These are phyloP conservation scores for Chaetomiaceae sp. DNA, from an alignment of 2,329 filamentous ascomycete genomes.

Conservation along the genomic window DNA sequence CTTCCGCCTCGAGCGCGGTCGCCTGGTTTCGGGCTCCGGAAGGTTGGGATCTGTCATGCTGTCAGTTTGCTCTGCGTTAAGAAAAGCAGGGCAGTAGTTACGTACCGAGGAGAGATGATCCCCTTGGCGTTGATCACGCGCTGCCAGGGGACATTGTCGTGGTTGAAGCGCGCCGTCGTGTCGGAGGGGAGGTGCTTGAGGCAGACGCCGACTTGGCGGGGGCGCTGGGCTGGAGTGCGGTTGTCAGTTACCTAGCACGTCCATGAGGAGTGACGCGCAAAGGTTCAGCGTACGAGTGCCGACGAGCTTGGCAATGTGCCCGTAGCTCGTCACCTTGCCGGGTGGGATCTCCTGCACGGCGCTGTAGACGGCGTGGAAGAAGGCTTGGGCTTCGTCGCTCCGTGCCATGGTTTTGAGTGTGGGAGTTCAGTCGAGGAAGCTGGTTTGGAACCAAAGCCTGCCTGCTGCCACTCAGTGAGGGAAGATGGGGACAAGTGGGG, in stretches of 20 bases:
- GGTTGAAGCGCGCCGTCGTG: slow-evolving; percentile 56
- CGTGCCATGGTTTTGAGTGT: slow-evolving; percentile 51
- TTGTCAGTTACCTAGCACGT: not conserved
- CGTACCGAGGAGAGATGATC: slow-evolving; percentile 74
- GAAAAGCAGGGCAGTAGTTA: not conserved
- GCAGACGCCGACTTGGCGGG: slow-evolving; percentile 83
- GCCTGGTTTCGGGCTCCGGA: slow-evolving; percentile 48
- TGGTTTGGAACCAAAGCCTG: too few relatives aligned
- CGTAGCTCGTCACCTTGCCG: slow-evolving; percentile 84
- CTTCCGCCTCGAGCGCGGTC: slow-evolving; percentile 46
- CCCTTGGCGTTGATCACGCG: slow-evolving; percentile 86
- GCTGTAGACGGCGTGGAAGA: slow-evolving; percentile 73
- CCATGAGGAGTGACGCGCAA: not conserved
- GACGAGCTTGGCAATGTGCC: slow-evolving; percentile 68
- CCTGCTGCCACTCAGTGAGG: too few relatives aligned
- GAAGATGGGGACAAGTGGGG: too few relatives aligned
- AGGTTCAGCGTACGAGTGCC: slow-evolving; percentile 59
- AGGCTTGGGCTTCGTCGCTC: slow-evolving; percentile 69
- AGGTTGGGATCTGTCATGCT: slow-evolving; percentile 43
- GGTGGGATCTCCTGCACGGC: slow-evolving; percentile 80
- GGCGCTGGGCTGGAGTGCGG: slow-evolving; percentile 55
- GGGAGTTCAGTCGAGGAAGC: not conserved
- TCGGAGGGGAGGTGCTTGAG: slow-evolving; percentile 75
- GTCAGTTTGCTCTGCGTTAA: not conserved
- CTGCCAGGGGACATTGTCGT: slow-evolving; percentile 86